Conservation (phyloP, 208 protist genomes). For the Leishmania aethiopica region DNA sequence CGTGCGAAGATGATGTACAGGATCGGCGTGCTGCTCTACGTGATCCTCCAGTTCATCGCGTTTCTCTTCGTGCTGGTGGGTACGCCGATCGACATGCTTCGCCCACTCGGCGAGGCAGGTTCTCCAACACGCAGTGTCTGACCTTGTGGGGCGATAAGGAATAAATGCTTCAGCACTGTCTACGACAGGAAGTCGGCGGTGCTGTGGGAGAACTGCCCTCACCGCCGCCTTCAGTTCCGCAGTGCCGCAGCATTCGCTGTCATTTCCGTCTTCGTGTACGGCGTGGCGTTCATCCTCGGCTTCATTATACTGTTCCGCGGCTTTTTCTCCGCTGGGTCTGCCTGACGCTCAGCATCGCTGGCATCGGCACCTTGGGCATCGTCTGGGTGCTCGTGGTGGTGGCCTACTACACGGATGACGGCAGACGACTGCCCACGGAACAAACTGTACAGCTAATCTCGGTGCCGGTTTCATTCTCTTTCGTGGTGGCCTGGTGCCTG, state of each 20-base stretch:
- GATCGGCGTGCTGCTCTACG: slow-evolving; percentile 19
- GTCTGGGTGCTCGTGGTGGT: slow-evolving; percentile 44
- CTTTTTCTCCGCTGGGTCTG: slow-evolving; percentile 37
- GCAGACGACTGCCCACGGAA: too few species aligned
- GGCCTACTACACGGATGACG: slow-evolving; percentile 13
- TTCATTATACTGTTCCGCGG: slow-evolving; percentile 48
- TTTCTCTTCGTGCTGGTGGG: slow-evolving; percentile 57
- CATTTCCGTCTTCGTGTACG: slow-evolving; percentile 7
- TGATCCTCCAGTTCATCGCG: slow-evolving; percentile 41
- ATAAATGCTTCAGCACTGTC: slow-evolving; percentile 8
- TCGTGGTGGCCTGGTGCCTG: slow-evolving; percentile 39
- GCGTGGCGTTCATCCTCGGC: slow-evolving; percentile 20
- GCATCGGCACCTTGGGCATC: slow-evolving; percentile 20
- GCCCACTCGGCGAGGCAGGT: background rate
- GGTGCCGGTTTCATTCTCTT: slow-evolving; percentile 38
- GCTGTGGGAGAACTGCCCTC: too few species aligned
- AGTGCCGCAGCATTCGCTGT: slow-evolving; percentile 29
- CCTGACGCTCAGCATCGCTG: slow-evolving; percentile 36
- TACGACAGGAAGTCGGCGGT: too few species aligned
- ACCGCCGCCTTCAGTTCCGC: slow-evolving; percentile 27
- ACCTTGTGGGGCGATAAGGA: background rate
- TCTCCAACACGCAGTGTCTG: background rate
- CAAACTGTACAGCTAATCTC: too few species aligned
- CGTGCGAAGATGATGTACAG: background rate
- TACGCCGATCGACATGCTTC: slow-evolving; percentile 60